Percentiles rank a stretch among this genome's conserved stretches.
These are phyloP conservation scores for Fomitopsis pinicola DNA, from an alignment of 1,284 basidiomycete species.

Conservation along the genomic window DNA sequence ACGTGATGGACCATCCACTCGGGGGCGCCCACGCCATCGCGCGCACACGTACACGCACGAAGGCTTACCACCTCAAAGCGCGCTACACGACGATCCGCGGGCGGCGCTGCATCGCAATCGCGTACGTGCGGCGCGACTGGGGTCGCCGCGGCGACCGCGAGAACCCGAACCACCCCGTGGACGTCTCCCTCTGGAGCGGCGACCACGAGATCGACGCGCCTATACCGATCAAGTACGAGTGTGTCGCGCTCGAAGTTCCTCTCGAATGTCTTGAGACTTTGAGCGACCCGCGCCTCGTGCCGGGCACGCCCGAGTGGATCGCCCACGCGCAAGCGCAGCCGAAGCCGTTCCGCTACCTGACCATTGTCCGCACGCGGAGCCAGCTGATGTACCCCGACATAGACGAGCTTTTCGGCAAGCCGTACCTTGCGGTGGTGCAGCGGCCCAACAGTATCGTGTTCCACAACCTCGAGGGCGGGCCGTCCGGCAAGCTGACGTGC, in stretches of 20 bases:
- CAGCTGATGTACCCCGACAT: constrained; percentile 41
- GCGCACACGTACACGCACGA: constrained; percentile 43
- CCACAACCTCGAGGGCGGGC: constrained; percentile 36
- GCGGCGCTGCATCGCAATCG: constrained; percentile 53
- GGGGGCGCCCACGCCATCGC: constrained; percentile 46
- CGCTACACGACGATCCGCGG: constrained; percentile 53
- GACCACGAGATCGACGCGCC: constrained; percentile 44
- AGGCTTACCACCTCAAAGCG: constrained; percentile 57
- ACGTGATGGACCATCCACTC: constrained; percentile 51
- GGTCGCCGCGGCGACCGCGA: constrained; percentile 15
- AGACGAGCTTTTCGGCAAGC: constrained; percentile 39
- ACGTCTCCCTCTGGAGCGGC: constrained; percentile 43
- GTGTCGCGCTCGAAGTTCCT: constrained; percentile 41
- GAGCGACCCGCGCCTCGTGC: constrained; percentile 40
- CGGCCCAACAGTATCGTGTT: constrained; percentile 40
- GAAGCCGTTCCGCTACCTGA: constrained; percentile 39
- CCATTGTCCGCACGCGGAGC: constrained; percentile 33
- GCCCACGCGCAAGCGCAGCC: constrained; percentile 30
- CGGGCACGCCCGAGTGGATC: constrained; percentile 37
- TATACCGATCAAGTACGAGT: constrained; percentile 47
- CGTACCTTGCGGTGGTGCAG: constrained; percentile 44
- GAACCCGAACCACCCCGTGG: constrained; percentile 29
- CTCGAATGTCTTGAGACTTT: constrained; percentile 48
- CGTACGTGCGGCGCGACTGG: constrained; percentile 40
- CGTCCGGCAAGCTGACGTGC: constrained; percentile 24